Evolutionary conservation across 2,329 filamentous ascomycete genomes (phyloP).

Genomic region (Juglanconis oblonga): DNA sequence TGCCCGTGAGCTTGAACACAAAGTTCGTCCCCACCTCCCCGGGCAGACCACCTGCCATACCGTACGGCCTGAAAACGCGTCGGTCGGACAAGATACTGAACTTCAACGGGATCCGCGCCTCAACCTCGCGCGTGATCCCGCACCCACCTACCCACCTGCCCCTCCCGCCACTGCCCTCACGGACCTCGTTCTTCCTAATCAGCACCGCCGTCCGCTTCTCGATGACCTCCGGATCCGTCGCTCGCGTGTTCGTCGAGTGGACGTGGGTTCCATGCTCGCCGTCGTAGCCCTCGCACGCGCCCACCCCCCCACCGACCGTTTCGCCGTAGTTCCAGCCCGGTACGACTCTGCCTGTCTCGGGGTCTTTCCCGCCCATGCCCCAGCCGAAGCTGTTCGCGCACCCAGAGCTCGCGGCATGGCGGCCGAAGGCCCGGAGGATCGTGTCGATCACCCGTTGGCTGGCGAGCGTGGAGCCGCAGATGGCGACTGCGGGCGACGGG

Average conservation of each 20-base stretch:
- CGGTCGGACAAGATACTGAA: conserved; percentile 35
- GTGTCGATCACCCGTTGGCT: conserved; percentile 18
- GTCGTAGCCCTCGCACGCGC: conserved; percentile 27
- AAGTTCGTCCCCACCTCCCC: conserved; percentile 27
- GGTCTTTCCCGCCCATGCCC: conserved; percentile 19
- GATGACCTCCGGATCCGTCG: conserved; percentile 29
- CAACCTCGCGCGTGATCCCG: conserved; percentile 31
- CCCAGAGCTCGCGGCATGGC: conserved; percentile 19
- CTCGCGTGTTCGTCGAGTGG: conserved; percentile 28
- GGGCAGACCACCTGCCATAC: conserved; percentile 29
- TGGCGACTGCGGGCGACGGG: conserved; percentile 27
- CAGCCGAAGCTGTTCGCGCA: conserved; percentile 22
- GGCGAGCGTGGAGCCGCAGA: conserved; percentile 15
- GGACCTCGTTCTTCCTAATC: conserved; percentile 27
- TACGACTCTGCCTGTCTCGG: conserved; percentile 16
- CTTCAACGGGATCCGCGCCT: conserved; percentile 30
- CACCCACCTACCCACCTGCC: conserved; percentile 30
- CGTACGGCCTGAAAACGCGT: conserved; percentile 31
- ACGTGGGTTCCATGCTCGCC: conserved; percentile 27
- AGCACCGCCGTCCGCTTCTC: conserved; percentile 33
- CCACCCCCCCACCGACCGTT: conserved; percentile 30
- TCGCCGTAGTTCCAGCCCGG: conserved; percentile 29
- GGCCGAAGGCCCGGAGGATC: conserved; percentile 21
- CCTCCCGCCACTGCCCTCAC: conserved; percentile 25
- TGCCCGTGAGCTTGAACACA: conserved; percentile 27